Conservation (phyloP, 1,139 yeast species). For the Entelexis sorbosivorans region DNA sequence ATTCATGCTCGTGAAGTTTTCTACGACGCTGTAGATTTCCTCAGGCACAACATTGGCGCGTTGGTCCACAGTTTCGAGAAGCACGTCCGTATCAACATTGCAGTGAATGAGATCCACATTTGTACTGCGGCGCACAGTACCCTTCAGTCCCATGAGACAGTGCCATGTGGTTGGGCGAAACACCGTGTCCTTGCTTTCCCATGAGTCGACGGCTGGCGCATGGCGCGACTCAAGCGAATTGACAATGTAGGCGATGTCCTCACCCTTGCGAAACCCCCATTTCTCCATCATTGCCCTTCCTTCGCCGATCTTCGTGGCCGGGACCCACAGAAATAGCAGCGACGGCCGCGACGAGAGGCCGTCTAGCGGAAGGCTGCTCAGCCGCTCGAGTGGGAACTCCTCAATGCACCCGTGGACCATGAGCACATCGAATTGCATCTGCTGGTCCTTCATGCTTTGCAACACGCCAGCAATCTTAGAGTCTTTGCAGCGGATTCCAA, state of each 20-base stretch:
- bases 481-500: constrained; percentile 48
- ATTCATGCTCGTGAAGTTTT: constrained; percentile 73
- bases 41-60: constrained; percentile 54
- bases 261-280: constrained; percentile 74
- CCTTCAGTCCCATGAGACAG: constrained; percentile 95
- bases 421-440: constrained; percentile 69
- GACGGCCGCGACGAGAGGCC: constrained; percentile 76
- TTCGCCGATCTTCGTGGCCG: constrained; percentile 48
- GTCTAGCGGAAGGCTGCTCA: constrained; percentile 57
- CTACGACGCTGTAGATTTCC: constrained; percentile 71
- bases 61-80: constrained; percentile 39
- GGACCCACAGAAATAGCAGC: constrained; percentile 72
- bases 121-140: constrained; percentile 76
- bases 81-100: constrained; percentile 80
- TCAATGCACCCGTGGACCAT: constrained; percentile 78
- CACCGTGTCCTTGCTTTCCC: constrained; percentile 9
- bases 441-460: constrained; percentile 49
- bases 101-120: constrained; percentile 83
- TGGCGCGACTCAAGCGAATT: constrained; percentile 32
- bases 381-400: constrained; percentile 36
- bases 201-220: constrained; percentile 19
- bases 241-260: constrained; percentile 56
- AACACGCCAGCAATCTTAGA: constrained; percentile 45
- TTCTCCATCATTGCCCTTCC: constrained; percentile 46
- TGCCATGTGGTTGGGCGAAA: constrained; percentile 49